Evolutionary conservation across 2,329 filamentous ascomycete species (phyloP), one percentile per base, ranked within the genome.

Genomic region (Trichoderma polysporum): DNA sequence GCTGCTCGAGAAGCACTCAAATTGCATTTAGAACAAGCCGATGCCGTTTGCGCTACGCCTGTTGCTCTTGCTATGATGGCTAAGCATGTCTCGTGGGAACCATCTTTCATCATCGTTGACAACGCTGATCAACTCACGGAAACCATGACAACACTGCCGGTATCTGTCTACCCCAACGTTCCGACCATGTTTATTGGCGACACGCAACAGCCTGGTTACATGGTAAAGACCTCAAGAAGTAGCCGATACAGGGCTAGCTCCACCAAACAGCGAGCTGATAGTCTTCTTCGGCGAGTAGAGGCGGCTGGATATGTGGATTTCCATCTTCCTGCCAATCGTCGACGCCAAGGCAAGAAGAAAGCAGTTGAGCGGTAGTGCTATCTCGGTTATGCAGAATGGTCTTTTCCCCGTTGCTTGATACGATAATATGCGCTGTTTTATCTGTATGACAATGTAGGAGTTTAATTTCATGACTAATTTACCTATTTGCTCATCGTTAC

Each of bases 101-200:
- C 57, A 33, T 49, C 57, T 10, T 66, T 58, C 4, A 45, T 66
- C 37, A 29, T 66, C 2, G 52, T 66, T 4, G 62, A 66, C 19
- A 31, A 58, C 2, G 52, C 39, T n/a, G 53, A 41, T 2, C 50
- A 41, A 8, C 29, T 66, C 3, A 66, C 62, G n/a, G 62, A 66
- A 9, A 13, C 39, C 22, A 50, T 33, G 50, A 41, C 52, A 8
- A 9, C 31, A 12, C 37, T 58, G 12, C 39, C 52, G 7, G n/a
- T 66, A 17, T 47, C 62, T 12, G 33, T 25, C 7, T 66, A 22
- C 12, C 33, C 62, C 9, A 8, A 37, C 4, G 33, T 31, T 2
- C 62, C 62, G 19, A 25, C 50, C 12, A 13, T 66, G 9, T 66
- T 66, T n/a, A 45, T 66, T 19, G 62, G 62, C 2, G 62, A 66